Conservation (phyloP, 2,329 filamentous ascomycete genomes). For the Helicocarpus griseus region DNA sequence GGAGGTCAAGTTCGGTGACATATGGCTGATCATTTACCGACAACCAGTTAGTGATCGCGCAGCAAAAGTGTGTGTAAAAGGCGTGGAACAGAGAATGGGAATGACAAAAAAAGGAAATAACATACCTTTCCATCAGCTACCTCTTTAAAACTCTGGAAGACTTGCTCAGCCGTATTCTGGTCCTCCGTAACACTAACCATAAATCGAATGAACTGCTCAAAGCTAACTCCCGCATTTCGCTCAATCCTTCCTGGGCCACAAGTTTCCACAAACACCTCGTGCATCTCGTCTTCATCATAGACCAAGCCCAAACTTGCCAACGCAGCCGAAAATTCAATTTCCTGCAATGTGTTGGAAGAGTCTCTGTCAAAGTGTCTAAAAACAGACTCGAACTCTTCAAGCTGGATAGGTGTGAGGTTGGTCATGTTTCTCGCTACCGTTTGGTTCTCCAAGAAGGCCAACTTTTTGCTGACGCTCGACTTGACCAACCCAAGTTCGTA, state of each 20-base stretch:
- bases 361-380: conserved; percentile 97
- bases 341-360: conserved; percentile 76
- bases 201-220: conserved; percentile 98
- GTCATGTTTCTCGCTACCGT: conserved; percentile 98
- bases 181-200: conserved; percentile 99
- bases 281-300: conserved; percentile 97
- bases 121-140: conserved; percentile 86
- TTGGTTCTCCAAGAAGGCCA: conserved; percentile 94
- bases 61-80: neutral
- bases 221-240: conserved; percentile 65
- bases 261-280: conserved; percentile 85
- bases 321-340: conserved; percentile 92
- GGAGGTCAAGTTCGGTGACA: conserved; percentile 92
- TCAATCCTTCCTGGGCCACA: conserved; percentile 50
- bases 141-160: conserved; percentile 95
- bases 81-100: neutral
- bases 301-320: conserved; percentile 90
- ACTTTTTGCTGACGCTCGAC: conserved; percentile 87
- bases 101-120: conserved; percentile 6
- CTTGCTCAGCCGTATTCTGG: conserved; percentile 96
- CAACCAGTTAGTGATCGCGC: neutral
- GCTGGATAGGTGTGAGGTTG: conserved; percentile 92
- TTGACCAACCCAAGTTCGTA: conserved; percentile 92
- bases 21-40: conserved; percentile 54
- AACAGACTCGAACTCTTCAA: conserved; percentile 97